Evolutionary conservation across 2,329 filamentous ascomycete genomes (phyloP), one percentile per base, ranked within the genome.

Genomic region (Akanthomyces uredinophilus): DNA sequence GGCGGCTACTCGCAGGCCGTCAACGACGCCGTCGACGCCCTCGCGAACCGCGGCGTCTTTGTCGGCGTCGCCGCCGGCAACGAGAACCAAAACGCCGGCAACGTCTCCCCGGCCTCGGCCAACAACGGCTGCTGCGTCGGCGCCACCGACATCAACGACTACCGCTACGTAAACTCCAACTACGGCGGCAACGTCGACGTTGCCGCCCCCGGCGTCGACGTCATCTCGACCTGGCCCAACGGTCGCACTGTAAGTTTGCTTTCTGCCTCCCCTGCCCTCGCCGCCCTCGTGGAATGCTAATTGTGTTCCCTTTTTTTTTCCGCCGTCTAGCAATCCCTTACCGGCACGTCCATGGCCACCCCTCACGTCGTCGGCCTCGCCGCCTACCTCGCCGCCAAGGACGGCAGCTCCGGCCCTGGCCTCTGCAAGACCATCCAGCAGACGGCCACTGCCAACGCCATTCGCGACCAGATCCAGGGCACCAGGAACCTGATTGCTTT

Each of bases 11-110:
- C 96, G 56, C 92, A 89, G 70, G 91, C 96, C 71, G 89, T 88
- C 24, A 89, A 94, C 70, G 92, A 96, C 73, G 89, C 90, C 53
- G 91, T 91, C 64, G 92, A 93, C 74, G 87, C 87, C 47, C 78
- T 91, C 62, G 84, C 86, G 68, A 90, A 96, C 74, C 68, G 70
- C 0, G 81, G 80, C 41, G 70, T 82, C 63, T 79, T 80, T 61
- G 72, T 81, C 47, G 79, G 77, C 61, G 80, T 81, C n/a, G 81
- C 81, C 6, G 80, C 81, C 14, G 81, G 81, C 41, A 83, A 83
- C 68, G 70, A 73, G 32, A 72, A 72, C 62, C 69, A 73, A 65
- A 75, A 83, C 66, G 80, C 81, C n/a, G 67, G 64, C 60, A 76
- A 72, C 67, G 73, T 72, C 55, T 80, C 76, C 16, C 81, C 81